Conservation (phyloP, 805 yeast species). For the Metschnikowia hibisci region DNA sequence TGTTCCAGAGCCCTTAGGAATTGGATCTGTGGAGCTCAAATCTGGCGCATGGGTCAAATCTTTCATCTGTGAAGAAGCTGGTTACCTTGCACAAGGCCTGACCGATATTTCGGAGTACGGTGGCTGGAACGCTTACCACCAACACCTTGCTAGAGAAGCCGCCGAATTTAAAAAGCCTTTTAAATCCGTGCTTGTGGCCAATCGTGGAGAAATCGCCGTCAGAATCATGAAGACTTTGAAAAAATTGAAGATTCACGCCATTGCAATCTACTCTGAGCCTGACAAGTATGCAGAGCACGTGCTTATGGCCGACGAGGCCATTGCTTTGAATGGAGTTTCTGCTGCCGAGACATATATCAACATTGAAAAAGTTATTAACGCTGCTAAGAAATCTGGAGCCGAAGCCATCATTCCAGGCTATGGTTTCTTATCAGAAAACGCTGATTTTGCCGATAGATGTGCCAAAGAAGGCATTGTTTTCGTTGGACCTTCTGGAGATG, state of each 20-base stretch:
- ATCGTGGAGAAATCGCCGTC: slow-evolving; percentile 97
- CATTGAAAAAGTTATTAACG: slow-evolving; percentile 78
- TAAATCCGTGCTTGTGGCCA: slow-evolving; percentile 85
- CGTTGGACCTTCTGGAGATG: slow-evolving; percentile 96
- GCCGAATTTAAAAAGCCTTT: slow-evolving; percentile 52
- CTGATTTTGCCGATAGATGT: slow-evolving; percentile 90
- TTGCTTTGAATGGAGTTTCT: slow-evolving; percentile 73
- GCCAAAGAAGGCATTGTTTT: slow-evolving; percentile 78
- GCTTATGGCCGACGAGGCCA: slow-evolving; percentile 71
- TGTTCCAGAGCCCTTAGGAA: slow-evolving; percentile 95
- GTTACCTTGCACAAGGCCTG: slow-evolving; percentile 69
- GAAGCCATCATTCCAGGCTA: slow-evolving; percentile 98
- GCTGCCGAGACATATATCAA: slow-evolving; percentile 91
- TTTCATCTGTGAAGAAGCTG: slow-evolving; percentile 89
- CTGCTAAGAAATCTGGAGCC: slow-evolving; percentile 79
- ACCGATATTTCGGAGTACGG: slow-evolving; percentile 81
- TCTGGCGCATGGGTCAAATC: slow-evolving; percentile 86
- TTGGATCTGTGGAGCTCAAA: slow-evolving; percentile 84
- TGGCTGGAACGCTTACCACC: slow-evolving; percentile 76
- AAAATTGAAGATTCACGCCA: slow-evolving; percentile 69
- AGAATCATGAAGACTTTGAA: slow-evolving; percentile 86
- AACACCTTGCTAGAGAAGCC: slow-evolving; percentile 28
- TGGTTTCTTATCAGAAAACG: slow-evolving; percentile 94
- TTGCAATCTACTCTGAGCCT: slow-evolving; percentile 88
- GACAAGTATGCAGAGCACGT: slow-evolving; percentile 90